Evolutionary conservation across 768 basidiomycete species (phyloP).

Genomic region (Pleurotus giganteus): DNA sequence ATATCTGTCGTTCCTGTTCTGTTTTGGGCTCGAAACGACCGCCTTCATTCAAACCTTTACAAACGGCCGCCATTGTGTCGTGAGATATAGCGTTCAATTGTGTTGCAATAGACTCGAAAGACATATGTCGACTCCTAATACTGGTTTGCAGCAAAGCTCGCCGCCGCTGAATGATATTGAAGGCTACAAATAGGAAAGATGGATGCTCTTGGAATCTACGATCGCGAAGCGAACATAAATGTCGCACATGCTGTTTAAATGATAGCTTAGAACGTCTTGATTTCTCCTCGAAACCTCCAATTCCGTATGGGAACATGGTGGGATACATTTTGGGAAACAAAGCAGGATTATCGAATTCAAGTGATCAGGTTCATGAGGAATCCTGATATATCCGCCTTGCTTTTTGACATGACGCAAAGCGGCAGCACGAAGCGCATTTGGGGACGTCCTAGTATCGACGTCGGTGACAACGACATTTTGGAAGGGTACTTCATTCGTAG

Average conservation of each 20-base stretch:
- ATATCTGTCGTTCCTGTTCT: conserved; percentile 26
- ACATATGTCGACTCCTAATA: conserved; percentile 24
- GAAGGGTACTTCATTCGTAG: no score
- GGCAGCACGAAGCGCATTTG: no score
- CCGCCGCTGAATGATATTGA: conserved; percentile 39
- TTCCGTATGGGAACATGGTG: conserved; percentile 40
- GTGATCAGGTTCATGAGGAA: conserved; percentile 28
- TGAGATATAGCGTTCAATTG: conserved; percentile 22
- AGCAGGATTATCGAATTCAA: conserved; percentile 33
- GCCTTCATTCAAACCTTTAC: conserved; percentile 20
- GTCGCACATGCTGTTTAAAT: conserved; percentile 30
- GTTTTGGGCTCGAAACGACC: conserved; percentile 13
- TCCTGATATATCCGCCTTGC: conserved; percentile 25
- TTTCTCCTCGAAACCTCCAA: conserved; percentile 38
- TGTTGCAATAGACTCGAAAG: conserved; percentile 24
- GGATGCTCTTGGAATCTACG: conserved; percentile 33
- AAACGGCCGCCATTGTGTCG: conserved; percentile 20
- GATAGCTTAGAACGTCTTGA: conserved; percentile 17
- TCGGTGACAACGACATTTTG: no score
- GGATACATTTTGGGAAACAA: conserved; percentile 41
- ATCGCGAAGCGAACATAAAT: conserved; percentile 30
- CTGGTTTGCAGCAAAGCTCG: conserved; percentile 27
- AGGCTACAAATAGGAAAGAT: conserved; percentile 39
- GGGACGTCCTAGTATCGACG: no score
- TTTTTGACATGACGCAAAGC: conserved; percentile 30